These are phyloP conservation scores for Nitzschia putrida DNA, from an alignment of 108 stramenopile species.

Conservation along the genomic window DNA sequence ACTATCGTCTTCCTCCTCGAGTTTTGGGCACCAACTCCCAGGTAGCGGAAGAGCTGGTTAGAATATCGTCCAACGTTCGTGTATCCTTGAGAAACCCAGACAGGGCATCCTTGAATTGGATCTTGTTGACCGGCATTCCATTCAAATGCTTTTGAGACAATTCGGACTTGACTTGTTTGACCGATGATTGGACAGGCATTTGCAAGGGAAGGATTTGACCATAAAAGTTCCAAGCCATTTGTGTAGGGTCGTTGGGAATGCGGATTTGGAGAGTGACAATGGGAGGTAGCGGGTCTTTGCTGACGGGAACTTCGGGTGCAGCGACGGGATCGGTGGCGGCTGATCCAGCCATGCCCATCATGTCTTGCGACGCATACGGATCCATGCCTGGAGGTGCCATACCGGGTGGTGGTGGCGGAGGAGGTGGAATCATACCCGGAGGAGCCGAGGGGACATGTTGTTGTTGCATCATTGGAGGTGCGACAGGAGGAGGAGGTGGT, in stretches of 20 bases:
- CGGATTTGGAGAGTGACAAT: conserved; percentile 65
- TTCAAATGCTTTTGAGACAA: conserved; percentile 56
- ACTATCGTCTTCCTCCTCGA: conserved; percentile 74
- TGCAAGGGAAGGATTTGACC: conserved; percentile 76
- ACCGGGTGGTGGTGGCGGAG: conserved; percentile 22
- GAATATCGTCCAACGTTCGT: conserved; percentile 65
- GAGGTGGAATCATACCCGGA: conserved; percentile 3
- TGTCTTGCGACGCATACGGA: not conserved
- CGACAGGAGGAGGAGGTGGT: not conserved
- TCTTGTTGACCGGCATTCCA: conserved; percentile 85
- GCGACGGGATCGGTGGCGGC: not conserved
- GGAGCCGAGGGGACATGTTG: too few species aligned
- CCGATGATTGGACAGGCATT: conserved; percentile 59
- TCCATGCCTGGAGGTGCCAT: conserved; percentile 1
- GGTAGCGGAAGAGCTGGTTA: conserved; percentile 68
- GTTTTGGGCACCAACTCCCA: conserved; percentile 75
- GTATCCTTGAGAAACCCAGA: conserved; percentile 76
- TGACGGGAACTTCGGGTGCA: not conserved
- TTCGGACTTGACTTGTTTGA: conserved; percentile 74
- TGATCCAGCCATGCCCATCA: conserved; percentile 1
- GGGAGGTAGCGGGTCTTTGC: conserved; percentile 46
- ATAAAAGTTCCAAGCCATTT: conserved; percentile 80
- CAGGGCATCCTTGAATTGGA: conserved; percentile 69
- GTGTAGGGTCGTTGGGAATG: conserved; percentile 70
- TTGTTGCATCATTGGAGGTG: not conserved